phyloP scores from a whole-genome alignment of 2,329 filamentous ascomycete genomes.

The Westerdykella ornata region DNA sequence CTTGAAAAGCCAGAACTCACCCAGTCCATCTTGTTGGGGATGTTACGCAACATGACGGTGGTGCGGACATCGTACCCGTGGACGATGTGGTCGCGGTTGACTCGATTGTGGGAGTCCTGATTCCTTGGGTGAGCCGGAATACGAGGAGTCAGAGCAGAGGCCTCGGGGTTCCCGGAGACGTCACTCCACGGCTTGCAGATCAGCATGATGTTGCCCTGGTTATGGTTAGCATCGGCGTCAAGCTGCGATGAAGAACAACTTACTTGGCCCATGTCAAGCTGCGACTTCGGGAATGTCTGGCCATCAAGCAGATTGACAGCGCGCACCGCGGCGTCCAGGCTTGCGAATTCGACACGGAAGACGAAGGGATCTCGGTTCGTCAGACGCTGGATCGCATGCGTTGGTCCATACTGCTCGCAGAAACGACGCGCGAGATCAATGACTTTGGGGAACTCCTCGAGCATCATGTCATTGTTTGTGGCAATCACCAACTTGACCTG shows the following conservation, averaged over 20 bases:
- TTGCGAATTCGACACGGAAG: slow-evolving; percentile 30
- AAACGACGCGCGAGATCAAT: slow-evolving; percentile 9
- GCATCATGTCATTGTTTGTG: background rate
- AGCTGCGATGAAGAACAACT: slow-evolving; percentile 8
- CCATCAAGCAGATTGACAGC: slow-evolving; percentile 12
- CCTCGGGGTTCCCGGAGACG: background rate
- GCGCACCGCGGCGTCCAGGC: slow-evolving; percentile 23
- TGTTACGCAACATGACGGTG: slow-evolving; percentile 85
- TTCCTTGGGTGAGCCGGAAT: slow-evolving; percentile 4
- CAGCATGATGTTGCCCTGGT: background rate
- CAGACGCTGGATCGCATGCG: background rate
- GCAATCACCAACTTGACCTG: slow-evolving; percentile 21
- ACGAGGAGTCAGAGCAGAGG: slow-evolving; percentile 9
- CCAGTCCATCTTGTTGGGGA: slow-evolving; percentile 80
- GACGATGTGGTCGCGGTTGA: slow-evolving; percentile 34
- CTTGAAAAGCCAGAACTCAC: slow-evolving; percentile 25
- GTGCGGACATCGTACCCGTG: slow-evolving; percentile 46
- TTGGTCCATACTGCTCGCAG: background rate
- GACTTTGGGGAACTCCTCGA: slow-evolving; percentile 15
- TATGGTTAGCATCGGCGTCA: background rate
- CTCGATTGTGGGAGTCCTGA: slow-evolving; percentile 33
- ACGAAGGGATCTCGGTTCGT: slow-evolving; percentile 6
- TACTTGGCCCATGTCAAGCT: slow-evolving; percentile 10
- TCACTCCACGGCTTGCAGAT: background rate
- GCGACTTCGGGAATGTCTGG: slow-evolving; percentile 1